Percentiles rank a stretch among this genome's conserved stretches.
Conservation (phyloP, 1,284 basidiomycete species). For the Marasmius oreades region DNA sequence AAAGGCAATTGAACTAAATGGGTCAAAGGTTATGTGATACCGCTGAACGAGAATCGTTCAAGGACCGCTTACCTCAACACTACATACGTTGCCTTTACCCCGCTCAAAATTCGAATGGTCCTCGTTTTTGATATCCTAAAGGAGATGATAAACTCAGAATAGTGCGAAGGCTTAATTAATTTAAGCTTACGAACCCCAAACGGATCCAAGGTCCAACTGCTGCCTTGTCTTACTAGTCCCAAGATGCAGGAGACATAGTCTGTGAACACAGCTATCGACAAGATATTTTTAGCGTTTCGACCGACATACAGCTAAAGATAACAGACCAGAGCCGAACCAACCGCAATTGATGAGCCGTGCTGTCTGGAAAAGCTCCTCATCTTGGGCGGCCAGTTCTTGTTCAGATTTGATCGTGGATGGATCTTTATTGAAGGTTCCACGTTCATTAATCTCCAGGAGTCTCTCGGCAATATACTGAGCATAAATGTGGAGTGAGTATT, state of each 20-base stretch:
- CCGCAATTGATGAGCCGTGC: slow-evolving; percentile 74
- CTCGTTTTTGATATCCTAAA: slow-evolving; percentile 56
- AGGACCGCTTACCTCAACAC: slow-evolving; percentile 55
- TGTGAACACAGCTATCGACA: slow-evolving; percentile 52
- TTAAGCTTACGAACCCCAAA: slow-evolving; percentile 45
- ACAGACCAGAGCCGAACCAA: slow-evolving; percentile 60
- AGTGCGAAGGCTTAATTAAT: too few relatives aligned
- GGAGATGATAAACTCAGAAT: neutral
- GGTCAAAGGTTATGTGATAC: slow-evolving; percentile 2
- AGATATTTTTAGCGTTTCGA: neutral
- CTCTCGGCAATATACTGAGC: slow-evolving; percentile 74
- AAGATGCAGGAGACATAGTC: slow-evolving; percentile 77
- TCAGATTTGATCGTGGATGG: slow-evolving; percentile 38
- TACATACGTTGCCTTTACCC: slow-evolving; percentile 73
- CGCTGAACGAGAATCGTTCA: neutral
- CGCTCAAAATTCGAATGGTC: slow-evolving; percentile 68
- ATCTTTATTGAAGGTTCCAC: slow-evolving; percentile 47
- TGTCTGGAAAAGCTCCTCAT: slow-evolving; percentile 81
- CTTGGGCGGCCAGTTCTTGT: slow-evolving; percentile 50
- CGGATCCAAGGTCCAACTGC: slow-evolving; percentile 66
- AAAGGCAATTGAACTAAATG: slow-evolving; percentile 74
- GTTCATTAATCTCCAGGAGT: slow-evolving; percentile 77
- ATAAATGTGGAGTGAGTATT: neutral
- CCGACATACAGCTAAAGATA: slow-evolving; percentile 1
- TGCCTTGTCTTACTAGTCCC: slow-evolving; percentile 68